These are phyloP conservation scores for Exophiala dermatitidis DNA, from an alignment of 2,329 filamentous ascomycete genomes.

Conservation along the genomic window DNA sequence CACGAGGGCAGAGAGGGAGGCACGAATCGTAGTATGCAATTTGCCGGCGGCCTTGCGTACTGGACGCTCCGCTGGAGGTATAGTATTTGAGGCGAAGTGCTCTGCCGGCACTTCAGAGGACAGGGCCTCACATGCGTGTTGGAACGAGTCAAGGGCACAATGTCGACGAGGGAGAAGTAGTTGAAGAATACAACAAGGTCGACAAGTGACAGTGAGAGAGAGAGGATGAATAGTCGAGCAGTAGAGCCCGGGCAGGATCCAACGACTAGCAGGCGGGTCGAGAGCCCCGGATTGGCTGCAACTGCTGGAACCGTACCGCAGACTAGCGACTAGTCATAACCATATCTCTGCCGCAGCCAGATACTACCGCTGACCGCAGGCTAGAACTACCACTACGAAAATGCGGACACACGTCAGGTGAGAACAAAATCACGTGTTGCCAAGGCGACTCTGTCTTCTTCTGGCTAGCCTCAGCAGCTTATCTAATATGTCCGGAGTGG, in stretches of 20 bases:
- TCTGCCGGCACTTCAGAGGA: slow-evolving; percentile 10
- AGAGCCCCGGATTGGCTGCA: slow-evolving; percentile 2
- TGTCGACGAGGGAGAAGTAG: slow-evolving; percentile 14
- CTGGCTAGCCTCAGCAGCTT: too few species aligned
- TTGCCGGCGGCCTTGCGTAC: slow-evolving; percentile 18
- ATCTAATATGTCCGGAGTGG: too few species aligned
- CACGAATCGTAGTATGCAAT: slow-evolving; percentile 11
- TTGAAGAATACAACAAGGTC: slow-evolving; percentile 1
- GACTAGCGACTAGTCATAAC: background rate
- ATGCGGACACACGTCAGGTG: too few species aligned
- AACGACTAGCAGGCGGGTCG: slow-evolving; percentile 4
- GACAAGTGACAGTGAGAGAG: background rate
- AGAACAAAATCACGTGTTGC: too few species aligned
- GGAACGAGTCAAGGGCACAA: slow-evolving; percentile 21
- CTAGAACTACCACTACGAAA: too few species aligned
- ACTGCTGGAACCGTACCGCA: background rate
- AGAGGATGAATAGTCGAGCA: slow-evolving; percentile 5
- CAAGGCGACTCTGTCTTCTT: too few species aligned
- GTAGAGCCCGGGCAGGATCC: slow-evolving; percentile 15
- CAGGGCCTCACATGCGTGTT: slow-evolving; percentile 18
- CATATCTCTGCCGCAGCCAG: too few species aligned
- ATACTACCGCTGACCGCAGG: too few species aligned
- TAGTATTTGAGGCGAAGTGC: slow-evolving; percentile 17
- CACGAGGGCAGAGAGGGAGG: slow-evolving; percentile 8
- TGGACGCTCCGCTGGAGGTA: slow-evolving; percentile 8